Conservation (phyloP, 495 filamentous ascomycete species). For the Hypomontagnella monticulosa region DNA sequence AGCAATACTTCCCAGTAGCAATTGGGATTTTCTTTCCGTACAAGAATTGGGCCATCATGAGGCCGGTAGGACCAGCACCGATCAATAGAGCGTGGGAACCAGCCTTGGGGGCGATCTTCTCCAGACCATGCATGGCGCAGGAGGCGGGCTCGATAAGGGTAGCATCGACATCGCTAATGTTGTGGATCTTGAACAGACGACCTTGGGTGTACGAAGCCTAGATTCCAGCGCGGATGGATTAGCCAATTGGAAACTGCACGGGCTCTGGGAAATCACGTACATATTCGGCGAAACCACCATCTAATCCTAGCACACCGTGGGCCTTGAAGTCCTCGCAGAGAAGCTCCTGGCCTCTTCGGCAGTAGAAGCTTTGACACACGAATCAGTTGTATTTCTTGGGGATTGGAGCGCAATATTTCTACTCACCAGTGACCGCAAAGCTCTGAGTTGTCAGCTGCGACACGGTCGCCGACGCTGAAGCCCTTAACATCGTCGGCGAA, state of each 20-base stretch:
- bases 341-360: conserved; percentile 71
- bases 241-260: not conserved
- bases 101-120: conserved; percentile 75
- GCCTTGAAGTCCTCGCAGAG: conserved; percentile 76
- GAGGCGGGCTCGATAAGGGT: conserved; percentile 78
- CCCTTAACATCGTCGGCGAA: conserved; percentile 62
- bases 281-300: conserved; percentile 78
- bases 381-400: conserved; percentile 16
- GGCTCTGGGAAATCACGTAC: conserved; percentile 53
- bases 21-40: conserved; percentile 4
- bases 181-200: conserved; percentile 75
- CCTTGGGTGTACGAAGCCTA: conserved; percentile 61
- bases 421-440: conserved; percentile 70
- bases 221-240: conserved; percentile 1
- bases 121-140: conserved; percentile 74
- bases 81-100: conserved; percentile 73
- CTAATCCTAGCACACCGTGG: conserved; percentile 68
- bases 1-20: not conserved
- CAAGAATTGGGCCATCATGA: conserved; percentile 54
- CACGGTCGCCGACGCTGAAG: conserved; percentile 72
- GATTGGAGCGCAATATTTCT: not conserved
- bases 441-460: conserved; percentile 68
- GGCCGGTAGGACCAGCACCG: conserved; percentile 74
- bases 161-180: conserved; percentile 75
- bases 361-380: conserved; percentile 64